These are phyloP conservation scores for Nepenthes mirabilis DNA, from an alignment of 148 eudicot genomes.

Conservation along the genomic window DNA sequence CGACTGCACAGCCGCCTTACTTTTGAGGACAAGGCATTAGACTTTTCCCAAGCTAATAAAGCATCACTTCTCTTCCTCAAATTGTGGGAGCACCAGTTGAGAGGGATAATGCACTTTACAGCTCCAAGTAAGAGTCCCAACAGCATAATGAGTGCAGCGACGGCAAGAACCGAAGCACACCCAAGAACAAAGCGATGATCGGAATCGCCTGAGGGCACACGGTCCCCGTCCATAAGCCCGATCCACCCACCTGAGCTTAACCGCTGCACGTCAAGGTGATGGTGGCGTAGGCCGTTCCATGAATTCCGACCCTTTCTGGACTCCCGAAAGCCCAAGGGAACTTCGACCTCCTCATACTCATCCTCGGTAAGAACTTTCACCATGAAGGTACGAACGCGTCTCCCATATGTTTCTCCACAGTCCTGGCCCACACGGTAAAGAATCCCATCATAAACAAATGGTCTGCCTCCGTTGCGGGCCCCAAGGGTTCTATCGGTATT, in stretches of 20 bases:
- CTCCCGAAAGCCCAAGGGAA: slow-evolving; percentile 46
- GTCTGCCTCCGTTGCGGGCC: slow-evolving; percentile 92
- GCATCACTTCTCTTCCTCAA: slow-evolving; percentile 69
- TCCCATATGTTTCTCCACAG: slow-evolving; percentile 79
- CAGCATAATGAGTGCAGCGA: slow-evolving; percentile 34
- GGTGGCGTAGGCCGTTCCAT: slow-evolving; percentile 86
- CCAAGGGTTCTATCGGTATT: slow-evolving; percentile 53
- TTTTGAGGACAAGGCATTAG: slow-evolving; percentile 41
- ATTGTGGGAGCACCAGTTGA: slow-evolving; percentile 78
- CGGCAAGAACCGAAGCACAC: slow-evolving; percentile 36
- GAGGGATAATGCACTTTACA: slow-evolving; percentile 62
- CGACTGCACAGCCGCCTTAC: slow-evolving; percentile 48
- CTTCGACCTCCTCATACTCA: slow-evolving; percentile 69
- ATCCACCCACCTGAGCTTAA: slow-evolving; percentile 73
- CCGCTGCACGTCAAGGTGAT: slow-evolving; percentile 81
- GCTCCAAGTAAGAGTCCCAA: slow-evolving; percentile 68
- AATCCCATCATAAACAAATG: slow-evolving; percentile 54
- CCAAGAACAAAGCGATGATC: slow-evolving; percentile 46
- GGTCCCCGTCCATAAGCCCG: slow-evolving; percentile 79
- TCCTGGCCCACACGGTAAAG: slow-evolving; percentile 89
- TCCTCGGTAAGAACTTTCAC: slow-evolving; percentile 51
- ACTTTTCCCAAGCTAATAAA: slow-evolving; percentile 47
- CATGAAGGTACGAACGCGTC: slow-evolving; percentile 50
- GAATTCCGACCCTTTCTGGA: slow-evolving; percentile 61
- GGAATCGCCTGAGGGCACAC: slow-evolving; percentile 78